Evolutionary conservation across 108 stramenopile genomes (phyloP).

Genomic region (Skeletonema marinoi): DNA sequence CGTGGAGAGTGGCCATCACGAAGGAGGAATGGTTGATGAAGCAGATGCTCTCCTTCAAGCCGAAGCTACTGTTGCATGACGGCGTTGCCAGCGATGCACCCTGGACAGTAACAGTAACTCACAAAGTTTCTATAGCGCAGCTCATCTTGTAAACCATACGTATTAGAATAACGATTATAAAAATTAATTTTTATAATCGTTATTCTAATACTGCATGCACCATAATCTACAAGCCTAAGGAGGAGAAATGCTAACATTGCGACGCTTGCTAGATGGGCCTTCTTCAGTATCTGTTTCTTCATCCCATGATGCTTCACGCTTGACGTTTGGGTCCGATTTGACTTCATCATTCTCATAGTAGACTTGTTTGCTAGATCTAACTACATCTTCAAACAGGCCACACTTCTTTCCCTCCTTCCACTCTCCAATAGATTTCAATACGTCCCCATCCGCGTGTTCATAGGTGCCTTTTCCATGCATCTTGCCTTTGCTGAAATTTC

Average conservation of each 20-base stretch:
- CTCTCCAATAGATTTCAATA: slow-evolving; percentile 11
- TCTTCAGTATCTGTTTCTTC: not conserved
- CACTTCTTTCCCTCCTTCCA: slow-evolving; percentile 41
- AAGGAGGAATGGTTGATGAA: too few species aligned
- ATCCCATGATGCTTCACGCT: not conserved
- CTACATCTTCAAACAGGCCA: slow-evolving; percentile 29
- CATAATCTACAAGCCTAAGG: too few species aligned
- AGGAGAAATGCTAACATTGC: not conserved
- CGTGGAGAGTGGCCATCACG: too few species aligned
- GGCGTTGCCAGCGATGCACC: too few species aligned
- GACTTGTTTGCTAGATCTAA: not conserved
- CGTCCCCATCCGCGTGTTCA: not conserved
- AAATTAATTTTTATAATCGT: too few species aligned
- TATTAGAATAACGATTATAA: too few species aligned
- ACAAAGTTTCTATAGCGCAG: too few species aligned
- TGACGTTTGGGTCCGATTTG: not conserved
- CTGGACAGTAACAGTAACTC: too few species aligned
- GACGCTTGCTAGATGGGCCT: not conserved
- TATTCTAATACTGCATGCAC: too few species aligned
- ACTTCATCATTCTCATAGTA: not conserved
- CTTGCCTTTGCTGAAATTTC: slow-evolving; percentile 20
- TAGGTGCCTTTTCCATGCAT: slow-evolving; percentile 32
- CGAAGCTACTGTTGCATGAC: too few species aligned
- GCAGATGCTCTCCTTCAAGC: too few species aligned
- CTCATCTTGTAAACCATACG: too few species aligned